Percentiles rank a stretch among this genome's conserved stretches.
These are phyloP conservation scores for Aspergillus ochraceoroseus DNA, from an alignment of 2,329 filamentous ascomycete genomes.

Conservation along the genomic window DNA sequence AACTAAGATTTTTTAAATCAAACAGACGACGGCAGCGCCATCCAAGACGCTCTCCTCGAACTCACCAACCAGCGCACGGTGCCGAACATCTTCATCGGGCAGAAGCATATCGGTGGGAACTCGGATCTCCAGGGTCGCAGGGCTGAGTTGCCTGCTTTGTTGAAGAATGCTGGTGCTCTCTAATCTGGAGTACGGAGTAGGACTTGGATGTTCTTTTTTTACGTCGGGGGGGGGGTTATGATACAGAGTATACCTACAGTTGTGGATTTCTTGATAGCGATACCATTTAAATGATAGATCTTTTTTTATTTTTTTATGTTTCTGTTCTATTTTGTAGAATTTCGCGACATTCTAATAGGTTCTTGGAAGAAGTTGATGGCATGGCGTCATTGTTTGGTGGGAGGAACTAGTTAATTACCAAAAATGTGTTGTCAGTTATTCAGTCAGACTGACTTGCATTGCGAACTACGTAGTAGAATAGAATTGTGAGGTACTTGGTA, in stretches of 20 bases:
- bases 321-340: too few relatives aligned
- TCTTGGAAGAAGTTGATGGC: too few relatives aligned
- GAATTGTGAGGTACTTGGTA: too few relatives aligned
- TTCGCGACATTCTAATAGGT: too few relatives aligned
- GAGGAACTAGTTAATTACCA: too few relatives aligned
- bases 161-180: conserved; percentile 61
- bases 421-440: too few relatives aligned
- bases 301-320: too few relatives aligned
- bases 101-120: conserved; percentile 95
- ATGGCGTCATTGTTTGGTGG: too few relatives aligned
- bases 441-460: too few relatives aligned
- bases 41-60: conserved; percentile 77
- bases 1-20: neutral
- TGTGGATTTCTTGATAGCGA: too few relatives aligned
- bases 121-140: conserved; percentile 72
- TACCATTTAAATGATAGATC: neutral
- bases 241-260: too few relatives aligned
- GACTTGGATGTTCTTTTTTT: neutral
- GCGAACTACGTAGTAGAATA: too few relatives aligned
- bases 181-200: conserved; percentile 34
- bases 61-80: conserved; percentile 82
- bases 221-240: neutral
- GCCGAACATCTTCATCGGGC: conserved; percentile 88
- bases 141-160: conserved; percentile 58
- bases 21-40: conserved; percentile 70